Evolutionary conservation across 257 asterid species (phyloP), one percentile per base, ranked within the genome.

Genomic region (Solanum sejunctum): DNA sequence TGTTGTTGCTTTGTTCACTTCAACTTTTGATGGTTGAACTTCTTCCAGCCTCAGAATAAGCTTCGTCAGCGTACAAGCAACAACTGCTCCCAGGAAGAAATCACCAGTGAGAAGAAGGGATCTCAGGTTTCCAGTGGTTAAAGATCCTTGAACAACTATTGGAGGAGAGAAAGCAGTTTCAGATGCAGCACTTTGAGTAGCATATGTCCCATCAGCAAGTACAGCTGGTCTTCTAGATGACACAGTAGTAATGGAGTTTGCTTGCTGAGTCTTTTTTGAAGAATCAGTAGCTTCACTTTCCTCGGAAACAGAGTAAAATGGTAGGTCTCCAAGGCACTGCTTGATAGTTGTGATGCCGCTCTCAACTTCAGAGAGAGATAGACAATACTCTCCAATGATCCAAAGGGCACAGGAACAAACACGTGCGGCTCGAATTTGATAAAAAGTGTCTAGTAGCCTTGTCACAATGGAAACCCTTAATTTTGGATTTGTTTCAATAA

Each of bases 121-220:
- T 90, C 99, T 92, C 92, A 95, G 88, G 86, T 91, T 94, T 60
- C 93, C 98, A 49, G 92, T 78, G 63, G 92, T 78, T 87, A 90
- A 87, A 80, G 97, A 92, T 83, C 97, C 97, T 52, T 92, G 97
- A 82, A 92, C 94, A 26, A 94, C 94, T 85, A 92, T 90, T 67
- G 97, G 95, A 82, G 97, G 91, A 43, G 95, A 89, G 88, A 94
- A 92, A 85, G 93, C 93, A 87, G 99, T 95, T 89, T 95, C 99
- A 75, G 99, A 95, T 58, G 99, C 99, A 87, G 99, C 99, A 91
- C 97, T 95, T 89, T 94, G 99, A 78, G 99, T 95, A 79, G 99
- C 99, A 87, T 95, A 95, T 58, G 99, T 95, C 60, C 99, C 99
- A 86, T 95, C 99, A 80, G 99, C 97, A 88, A 95, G 99, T 88